Evolutionary conservation across 2,329 filamentous ascomycete genomes (phyloP).

Genomic region (Calonectria montana): DNA sequence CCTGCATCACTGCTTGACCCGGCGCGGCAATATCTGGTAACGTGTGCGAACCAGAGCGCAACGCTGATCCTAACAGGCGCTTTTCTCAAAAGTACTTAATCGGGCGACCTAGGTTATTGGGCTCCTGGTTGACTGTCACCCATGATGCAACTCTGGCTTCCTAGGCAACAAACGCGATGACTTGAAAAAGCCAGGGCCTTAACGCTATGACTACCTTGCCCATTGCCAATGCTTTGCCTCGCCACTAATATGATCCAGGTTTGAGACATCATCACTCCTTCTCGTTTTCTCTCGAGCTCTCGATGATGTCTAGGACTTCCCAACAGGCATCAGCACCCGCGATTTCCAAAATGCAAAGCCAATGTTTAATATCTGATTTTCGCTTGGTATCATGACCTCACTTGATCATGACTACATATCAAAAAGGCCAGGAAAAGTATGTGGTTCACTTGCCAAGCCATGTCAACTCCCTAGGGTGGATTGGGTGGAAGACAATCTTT

Average conservation of each 20-base stretch:
- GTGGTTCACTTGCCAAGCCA: neutral
- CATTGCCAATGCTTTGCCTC: constrained; percentile 3
- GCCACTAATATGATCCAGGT: constrained; percentile 3
- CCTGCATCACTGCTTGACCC: neutral
- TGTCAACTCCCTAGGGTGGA: neutral
- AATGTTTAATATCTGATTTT: neutral
- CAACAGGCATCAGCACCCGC: neutral
- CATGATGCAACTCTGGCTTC: neutral
- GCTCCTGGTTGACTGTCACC: neutral
- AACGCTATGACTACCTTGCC: neutral
- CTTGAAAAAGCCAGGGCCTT: neutral
- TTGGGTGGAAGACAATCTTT: neutral
- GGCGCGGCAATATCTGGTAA: neutral
- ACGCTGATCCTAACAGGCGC: constrained; percentile 9
- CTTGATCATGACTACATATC: no score
- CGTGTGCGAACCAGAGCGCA: neutral
- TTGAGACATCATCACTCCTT: neutral
- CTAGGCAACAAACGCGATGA: neutral
- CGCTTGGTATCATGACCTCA: neutral
- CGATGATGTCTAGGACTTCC: neutral
- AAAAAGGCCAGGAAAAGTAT: no score
- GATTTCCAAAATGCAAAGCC: neutral
- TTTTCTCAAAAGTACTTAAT: neutral
- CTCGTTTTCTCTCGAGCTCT: neutral
- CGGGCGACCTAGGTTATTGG: neutral